phyloP scores from a whole-genome alignment of 129 eudicot genomes.

The Flaveria ramosissima region DNA sequence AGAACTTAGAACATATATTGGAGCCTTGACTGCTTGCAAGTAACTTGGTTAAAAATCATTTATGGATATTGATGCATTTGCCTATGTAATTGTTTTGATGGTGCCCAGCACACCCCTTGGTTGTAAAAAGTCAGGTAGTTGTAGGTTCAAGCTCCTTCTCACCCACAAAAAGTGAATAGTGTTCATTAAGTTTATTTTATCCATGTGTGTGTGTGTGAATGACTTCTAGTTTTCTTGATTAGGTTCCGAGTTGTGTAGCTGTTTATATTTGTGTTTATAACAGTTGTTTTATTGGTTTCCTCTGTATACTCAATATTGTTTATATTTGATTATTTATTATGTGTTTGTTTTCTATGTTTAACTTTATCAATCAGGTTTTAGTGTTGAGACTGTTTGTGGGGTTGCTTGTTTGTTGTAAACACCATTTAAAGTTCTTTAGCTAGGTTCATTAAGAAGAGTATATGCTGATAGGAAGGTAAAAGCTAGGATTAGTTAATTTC shows the following conservation, averaged over 20 bases:
- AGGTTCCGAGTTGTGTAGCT: slow-evolving; percentile 12
- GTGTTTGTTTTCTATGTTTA: slow-evolving; percentile 20
- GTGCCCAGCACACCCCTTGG: neutral
- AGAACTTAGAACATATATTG: slow-evolving; percentile 3
- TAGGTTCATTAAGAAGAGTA: slow-evolving; percentile 5
- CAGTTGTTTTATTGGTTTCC: neutral
- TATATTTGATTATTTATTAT: neutral
- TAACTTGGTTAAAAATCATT: neutral
- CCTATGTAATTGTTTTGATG: neutral
- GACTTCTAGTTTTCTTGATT: neutral
- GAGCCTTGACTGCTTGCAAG: neutral
- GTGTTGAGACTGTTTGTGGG: neutral
- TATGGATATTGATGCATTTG: neutral
- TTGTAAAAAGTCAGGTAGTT: neutral
- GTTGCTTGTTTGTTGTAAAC: neutral
- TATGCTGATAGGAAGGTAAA: neutral
- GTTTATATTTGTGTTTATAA: slow-evolving; percentile 23
- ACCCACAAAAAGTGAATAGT: neutral
- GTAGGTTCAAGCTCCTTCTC: neutral
- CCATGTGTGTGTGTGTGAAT: neutral
- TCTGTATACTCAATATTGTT: neutral
- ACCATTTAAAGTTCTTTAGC: neutral
- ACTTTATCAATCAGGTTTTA: slow-evolving; percentile 12
- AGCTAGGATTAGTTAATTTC: slow-evolving; percentile 6
- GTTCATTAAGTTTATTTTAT: neutral